A percentile compares a stretch with the other conserved stretches of the same genome.
phyloP scores from a whole-genome alignment of 768 basidiomycete genomes.

The Suillus fuscotomentosus region DNA sequence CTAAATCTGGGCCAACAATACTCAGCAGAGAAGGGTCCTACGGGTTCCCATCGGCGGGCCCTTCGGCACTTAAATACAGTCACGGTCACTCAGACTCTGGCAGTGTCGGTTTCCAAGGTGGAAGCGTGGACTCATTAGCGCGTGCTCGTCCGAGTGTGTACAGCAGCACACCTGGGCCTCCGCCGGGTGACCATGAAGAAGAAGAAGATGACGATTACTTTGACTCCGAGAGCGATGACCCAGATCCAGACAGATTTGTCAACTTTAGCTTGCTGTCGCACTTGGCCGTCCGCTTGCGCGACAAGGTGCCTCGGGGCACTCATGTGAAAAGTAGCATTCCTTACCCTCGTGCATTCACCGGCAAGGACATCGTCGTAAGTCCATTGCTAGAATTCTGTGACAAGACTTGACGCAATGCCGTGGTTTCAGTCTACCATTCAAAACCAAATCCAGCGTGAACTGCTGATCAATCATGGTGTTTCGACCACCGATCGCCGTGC shows the following conservation, averaged over 20 bases:
- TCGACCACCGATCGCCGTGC: conserved; percentile 78
- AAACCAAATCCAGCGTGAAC: conserved; percentile 79
- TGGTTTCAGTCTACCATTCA: conserved; percentile 79
- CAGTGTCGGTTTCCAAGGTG: conserved; percentile 16
- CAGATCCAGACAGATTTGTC: conserved; percentile 74
- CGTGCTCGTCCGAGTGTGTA: conserved; percentile 20
- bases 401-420: background rate
- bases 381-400: background rate
- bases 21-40: conserved; percentile 17
- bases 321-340: conserved; percentile 94
- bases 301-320: conserved; percentile 82
- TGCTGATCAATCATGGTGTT: conserved; percentile 71
- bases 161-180: conserved; percentile 16
- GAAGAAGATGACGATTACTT: conserved; percentile 27
- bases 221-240: conserved; percentile 53
- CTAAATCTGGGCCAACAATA: conserved; percentile 15
- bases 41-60: conserved; percentile 18
- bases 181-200: conserved; percentile 18
- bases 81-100: conserved; percentile 15
- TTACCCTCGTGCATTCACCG: conserved; percentile 89
- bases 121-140: conserved; percentile 27
- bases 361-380: conserved; percentile 90
- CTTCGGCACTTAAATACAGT: conserved; percentile 21
- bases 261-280: conserved; percentile 87
- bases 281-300: conserved; percentile 84